These are phyloP conservation scores for Calonectria hongkongensis DNA, from an alignment of 2,329 filamentous ascomycete genomes.

Conservation along the genomic window DNA sequence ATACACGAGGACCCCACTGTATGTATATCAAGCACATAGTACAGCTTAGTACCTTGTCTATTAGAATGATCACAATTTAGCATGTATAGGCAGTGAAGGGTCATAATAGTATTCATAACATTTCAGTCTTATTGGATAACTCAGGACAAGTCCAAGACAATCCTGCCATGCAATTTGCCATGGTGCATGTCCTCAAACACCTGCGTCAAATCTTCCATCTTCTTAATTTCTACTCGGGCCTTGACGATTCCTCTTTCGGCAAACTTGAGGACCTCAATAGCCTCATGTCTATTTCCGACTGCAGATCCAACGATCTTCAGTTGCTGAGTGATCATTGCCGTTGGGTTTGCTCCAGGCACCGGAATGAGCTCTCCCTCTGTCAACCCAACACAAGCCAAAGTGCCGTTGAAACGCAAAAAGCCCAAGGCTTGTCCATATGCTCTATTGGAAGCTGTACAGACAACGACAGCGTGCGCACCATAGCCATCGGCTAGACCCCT, in stretches of 20 bases:
- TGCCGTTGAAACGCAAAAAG: slow-evolving; percentile 32
- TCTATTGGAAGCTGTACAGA: slow-evolving; percentile 6
- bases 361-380: slow-evolving; percentile 26
- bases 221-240: slow-evolving; percentile 20
- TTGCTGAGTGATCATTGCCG: slow-evolving; percentile 13
- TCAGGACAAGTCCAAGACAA: slow-evolving; percentile 26
- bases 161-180: slow-evolving; percentile 22
- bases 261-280: slow-evolving; percentile 26
- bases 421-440: slow-evolving; percentile 27
- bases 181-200: slow-evolving; percentile 28
- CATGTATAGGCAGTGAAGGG: no score
- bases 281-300: slow-evolving; percentile 22
- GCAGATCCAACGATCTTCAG: slow-evolving; percentile 24
- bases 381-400: slow-evolving; percentile 28
- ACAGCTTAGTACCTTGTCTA: no score
- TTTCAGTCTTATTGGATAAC: no score
- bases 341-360: slow-evolving; percentile 4
- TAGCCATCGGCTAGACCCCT: slow-evolving; percentile 13
- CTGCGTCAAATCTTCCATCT: slow-evolving; percentile 22
- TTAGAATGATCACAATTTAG: no score
- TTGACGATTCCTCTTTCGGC: slow-evolving; percentile 21
- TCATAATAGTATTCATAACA: no score
- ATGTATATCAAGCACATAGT: no score
- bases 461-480: slow-evolving; percentile 17
- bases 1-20: no score